phyloP scores from a whole-genome alignment of 768 basidiomycete species.

The Rhizopogon rudus region DNA sequence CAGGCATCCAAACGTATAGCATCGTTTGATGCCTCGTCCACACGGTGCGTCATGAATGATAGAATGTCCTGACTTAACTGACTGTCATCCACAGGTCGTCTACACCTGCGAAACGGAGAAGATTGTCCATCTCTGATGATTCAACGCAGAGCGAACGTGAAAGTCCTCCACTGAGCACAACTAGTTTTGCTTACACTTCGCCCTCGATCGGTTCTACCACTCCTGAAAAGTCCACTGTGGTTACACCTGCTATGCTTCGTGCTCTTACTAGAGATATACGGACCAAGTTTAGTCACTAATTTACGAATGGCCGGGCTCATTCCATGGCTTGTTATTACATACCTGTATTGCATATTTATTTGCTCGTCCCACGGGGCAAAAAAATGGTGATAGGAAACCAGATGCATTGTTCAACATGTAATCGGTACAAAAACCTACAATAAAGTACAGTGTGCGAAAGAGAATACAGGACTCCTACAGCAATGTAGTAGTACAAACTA shows the following conservation, averaged over 20 bases:
- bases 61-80: neutral
- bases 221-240: conserved; percentile 28
- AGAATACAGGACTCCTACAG: neutral
- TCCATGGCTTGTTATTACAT: neutral
- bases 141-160: conserved; percentile 26
- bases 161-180: conserved; percentile 14
- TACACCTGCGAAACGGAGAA: conserved; percentile 35
- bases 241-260: conserved; percentile 65
- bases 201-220: conserved; percentile 45
- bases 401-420: neutral
- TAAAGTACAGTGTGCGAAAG: neutral
- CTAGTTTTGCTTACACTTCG: conserved; percentile 24
- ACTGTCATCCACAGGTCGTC: conserved; percentile 22
- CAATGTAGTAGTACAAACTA: neutral
- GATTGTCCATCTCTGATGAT: conserved; percentile 34
- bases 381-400: neutral
- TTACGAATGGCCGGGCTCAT: neutral
- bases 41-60: conserved; percentile 30
- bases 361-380: neutral
- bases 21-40: conserved; percentile 33
- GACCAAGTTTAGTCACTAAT: conserved; percentile 20
- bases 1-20: conserved; percentile 44
- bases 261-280: conserved; percentile 26
- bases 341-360: neutral
- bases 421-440: conserved; percentile 1